Base-by-base conservation (phyloP, 805 yeast genomes). In the Metschnikowia arizonensis region DNA sequence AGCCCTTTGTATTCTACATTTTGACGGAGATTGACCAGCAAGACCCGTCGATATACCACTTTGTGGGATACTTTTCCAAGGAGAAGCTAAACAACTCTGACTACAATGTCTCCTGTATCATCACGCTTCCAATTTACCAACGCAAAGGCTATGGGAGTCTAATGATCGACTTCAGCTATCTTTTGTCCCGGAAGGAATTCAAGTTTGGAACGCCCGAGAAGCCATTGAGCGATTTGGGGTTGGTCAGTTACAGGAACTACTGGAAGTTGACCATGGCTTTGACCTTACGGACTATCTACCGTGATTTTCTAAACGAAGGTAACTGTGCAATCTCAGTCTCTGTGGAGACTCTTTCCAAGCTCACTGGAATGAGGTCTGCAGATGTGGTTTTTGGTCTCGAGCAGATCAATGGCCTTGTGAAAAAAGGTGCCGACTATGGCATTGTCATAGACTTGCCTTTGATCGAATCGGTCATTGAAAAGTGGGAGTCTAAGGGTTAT, bases 61-160 rank as follows among this genome's bases (percentile, higher is more conserved):
- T 93, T 65, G 90, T 90, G 31, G 99, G 99, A 0, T 93, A 93
- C 63, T 93, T 93, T 60, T 86, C 96, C 19, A 93, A 93, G 57
- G 97, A 90, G 57, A 83, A 83, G 55, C 69, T 85, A 48, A 84
- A 82, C 52, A 76, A 82, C 25, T 79, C 91, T 0, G 82, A 79
- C 53, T 88, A 86, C 61, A 91, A 91, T 57, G 81, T 93, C 19
- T 84, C 95, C 48, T 93, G 99, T 66, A 91, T 93, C 33, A 68
- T 93, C 55, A 89, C 97, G 0, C 66, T 91, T 31, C 99, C 98
- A 1, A 81, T 82, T 2, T 82, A 83, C 60, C 97, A 91, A 64
- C 66, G 96, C 41, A 79, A 80, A 50, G 98, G 98, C 0, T 88
- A 85, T 64, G 99, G 99, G 2, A 83, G 81, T 60, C 76, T 91